phyloP scores from a whole-genome alignment of 805 yeast genomes.

The Ogataea dorogensis region DNA sequence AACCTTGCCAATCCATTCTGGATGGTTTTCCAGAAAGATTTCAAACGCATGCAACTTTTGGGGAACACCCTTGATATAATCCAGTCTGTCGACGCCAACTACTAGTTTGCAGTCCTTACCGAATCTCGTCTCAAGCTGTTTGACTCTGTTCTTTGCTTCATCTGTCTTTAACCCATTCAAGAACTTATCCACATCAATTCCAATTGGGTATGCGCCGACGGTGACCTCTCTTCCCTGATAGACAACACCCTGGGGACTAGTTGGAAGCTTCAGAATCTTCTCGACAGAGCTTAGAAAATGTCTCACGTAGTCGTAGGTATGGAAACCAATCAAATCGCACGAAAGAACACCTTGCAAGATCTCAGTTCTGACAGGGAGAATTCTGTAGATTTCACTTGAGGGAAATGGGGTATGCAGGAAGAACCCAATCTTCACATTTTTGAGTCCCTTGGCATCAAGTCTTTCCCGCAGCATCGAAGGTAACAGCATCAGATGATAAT shows the following conservation, averaged over 20 bases:
- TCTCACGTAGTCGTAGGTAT: constrained; percentile 97
- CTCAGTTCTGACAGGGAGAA: constrained; percentile 92
- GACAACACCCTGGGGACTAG: constrained; percentile 88
- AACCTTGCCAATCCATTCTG: constrained; percentile 98
- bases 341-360: constrained; percentile 87
- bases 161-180: constrained; percentile 68
- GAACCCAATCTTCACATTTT: constrained; percentile 79
- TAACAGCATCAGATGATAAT: constrained; percentile 91
- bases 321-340: constrained; percentile 95
- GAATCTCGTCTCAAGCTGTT: constrained; percentile 56
- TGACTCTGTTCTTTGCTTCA: constrained; percentile 63
- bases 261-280: constrained; percentile 74
- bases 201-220: constrained; percentile 98
- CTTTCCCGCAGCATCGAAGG: constrained; percentile 81
- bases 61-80: constrained; percentile 97
- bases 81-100: constrained; percentile 95
- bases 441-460: constrained; percentile 42
- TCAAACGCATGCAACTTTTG: constrained; percentile 96
- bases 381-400: constrained; percentile 91
- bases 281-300: constrained; percentile 91
- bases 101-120: constrained; percentile 78
- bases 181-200: constrained; percentile 93
- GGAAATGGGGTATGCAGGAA: constrained; percentile 98
- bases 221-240: constrained; percentile 72
- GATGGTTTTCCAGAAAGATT: constrained; percentile 85